phyloP scores from a whole-genome alignment of 805 yeast genomes.

The Candida pseudoglaebosa region DNA sequence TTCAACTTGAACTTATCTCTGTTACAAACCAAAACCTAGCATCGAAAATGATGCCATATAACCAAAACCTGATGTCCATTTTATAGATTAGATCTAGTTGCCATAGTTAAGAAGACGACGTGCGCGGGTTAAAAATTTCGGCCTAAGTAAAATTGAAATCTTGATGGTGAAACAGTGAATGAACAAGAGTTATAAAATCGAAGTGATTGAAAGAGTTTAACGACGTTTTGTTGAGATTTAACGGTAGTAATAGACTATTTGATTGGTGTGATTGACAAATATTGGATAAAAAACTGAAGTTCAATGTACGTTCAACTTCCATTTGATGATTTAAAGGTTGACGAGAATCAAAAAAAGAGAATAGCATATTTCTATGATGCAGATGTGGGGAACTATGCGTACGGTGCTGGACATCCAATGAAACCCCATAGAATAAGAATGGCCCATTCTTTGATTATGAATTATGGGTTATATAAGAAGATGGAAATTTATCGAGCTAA shows the following conservation, averaged over 20 bases:
- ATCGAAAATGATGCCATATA: no score
- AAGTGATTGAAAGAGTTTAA: background rate
- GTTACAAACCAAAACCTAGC: no score
- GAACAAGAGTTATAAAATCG: background rate
- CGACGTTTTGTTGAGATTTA: background rate
- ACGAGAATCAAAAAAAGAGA: conserved; percentile 37
- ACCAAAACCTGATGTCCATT: background rate
- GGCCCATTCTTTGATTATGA: conserved; percentile 96
- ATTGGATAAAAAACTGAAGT: background rate
- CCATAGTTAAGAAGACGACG: background rate
- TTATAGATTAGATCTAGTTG: no score
- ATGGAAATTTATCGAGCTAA: conserved; percentile 97
- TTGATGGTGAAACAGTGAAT: background rate
- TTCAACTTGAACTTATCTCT: no score
- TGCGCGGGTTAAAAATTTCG: background rate
- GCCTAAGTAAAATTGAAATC: background rate
- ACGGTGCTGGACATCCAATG: conserved; percentile 99
- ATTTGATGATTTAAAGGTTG: conserved; percentile 42
- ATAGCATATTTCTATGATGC: conserved; percentile 49
- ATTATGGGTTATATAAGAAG: conserved; percentile 91
- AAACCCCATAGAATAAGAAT: conserved; percentile 98
- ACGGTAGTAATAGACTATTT: background rate
- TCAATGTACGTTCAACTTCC: conserved; percentile 40
- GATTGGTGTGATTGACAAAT: background rate
- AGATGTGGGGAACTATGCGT: conserved; percentile 96